These are phyloP conservation scores for Aspergillus clavatus DNA, from an alignment of 2,329 filamentous ascomycete genomes.

Conservation along the genomic window DNA sequence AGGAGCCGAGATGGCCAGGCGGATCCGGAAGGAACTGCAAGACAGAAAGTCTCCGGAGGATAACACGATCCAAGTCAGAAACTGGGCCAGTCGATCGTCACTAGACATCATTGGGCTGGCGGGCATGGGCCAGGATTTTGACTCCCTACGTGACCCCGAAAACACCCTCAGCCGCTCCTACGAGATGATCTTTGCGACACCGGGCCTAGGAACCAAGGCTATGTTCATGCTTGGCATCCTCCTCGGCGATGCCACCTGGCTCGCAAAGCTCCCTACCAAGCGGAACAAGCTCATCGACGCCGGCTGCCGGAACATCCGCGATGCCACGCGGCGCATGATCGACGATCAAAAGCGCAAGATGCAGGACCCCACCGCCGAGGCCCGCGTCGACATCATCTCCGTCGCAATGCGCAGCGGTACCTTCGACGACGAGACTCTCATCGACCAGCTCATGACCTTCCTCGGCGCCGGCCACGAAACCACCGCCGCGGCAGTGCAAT, in stretches of 20 bases:
- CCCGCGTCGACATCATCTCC: neutral
- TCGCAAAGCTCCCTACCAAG: neutral
- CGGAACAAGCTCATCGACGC: neutral
- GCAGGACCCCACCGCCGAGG: neutral
- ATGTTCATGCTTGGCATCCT: neutral
- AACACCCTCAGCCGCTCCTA: slow-evolving; percentile 32
- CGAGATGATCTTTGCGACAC: neutral
- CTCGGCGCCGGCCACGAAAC: slow-evolving; percentile 64
- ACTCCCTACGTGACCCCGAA: slow-evolving; percentile 46
- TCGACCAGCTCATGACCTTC: neutral
- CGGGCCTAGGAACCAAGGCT: neutral
- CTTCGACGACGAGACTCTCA: neutral
- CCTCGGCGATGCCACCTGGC: neutral
- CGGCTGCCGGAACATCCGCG: neutral
- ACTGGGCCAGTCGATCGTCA: slow-evolving; percentile 41
- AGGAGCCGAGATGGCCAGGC: neutral
- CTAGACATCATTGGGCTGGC: slow-evolving; percentile 57
- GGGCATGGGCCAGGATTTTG: slow-evolving; percentile 55
- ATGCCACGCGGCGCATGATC: neutral
- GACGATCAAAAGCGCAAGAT: neutral
- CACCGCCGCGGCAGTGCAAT: slow-evolving; percentile 65
- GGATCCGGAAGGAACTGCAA: neutral
- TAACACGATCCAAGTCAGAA: slow-evolving; percentile 5
- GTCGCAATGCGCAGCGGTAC: neutral
- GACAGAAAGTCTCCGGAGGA: neutral